These are phyloP conservation scores for Fusarium sarcochroum DNA, from an alignment of 2,329 filamentous ascomycete genomes.

Conservation along the genomic window DNA sequence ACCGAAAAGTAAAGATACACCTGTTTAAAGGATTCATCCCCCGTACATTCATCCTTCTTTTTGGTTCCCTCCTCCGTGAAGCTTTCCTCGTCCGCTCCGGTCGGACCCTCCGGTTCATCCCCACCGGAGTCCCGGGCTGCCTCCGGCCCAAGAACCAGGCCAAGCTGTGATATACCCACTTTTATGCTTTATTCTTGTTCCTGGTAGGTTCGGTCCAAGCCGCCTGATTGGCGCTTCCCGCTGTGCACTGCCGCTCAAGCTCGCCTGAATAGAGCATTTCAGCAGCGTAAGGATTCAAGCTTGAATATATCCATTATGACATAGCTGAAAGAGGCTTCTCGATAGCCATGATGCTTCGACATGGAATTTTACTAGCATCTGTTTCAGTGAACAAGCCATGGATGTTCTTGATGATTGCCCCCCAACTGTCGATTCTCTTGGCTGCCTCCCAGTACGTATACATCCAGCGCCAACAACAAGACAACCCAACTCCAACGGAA, in stretches of 20 bases:
- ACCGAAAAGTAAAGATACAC: background rate
- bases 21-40: background rate
- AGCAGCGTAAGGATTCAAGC: slow-evolving; percentile 37
- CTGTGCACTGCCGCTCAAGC: slow-evolving; percentile 36
- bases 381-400: background rate
- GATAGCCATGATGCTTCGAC: background rate
- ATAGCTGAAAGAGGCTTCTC: slow-evolving; percentile 13
- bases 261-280: slow-evolving; percentile 42
- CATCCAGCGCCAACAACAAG: slow-evolving; percentile 4
- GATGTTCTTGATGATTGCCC: slow-evolving; percentile 18
- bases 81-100: slow-evolving; percentile 27
- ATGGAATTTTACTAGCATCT: background rate
- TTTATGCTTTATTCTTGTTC: slow-evolving; percentile 13
- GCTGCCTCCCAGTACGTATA: slow-evolving; percentile 32
- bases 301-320: slow-evolving; percentile 20
- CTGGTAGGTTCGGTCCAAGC: slow-evolving; percentile 30
- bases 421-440: slow-evolving; percentile 9
- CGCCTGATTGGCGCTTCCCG: slow-evolving; percentile 33
- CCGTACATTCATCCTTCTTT: background rate
- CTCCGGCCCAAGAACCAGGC: slow-evolving; percentile 21
- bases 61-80: slow-evolving; percentile 25
- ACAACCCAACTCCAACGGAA: background rate
- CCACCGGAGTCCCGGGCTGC: slow-evolving; percentile 36
- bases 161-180: background rate
- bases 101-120: slow-evolving; percentile 30